Percentiles rank a stretch among this genome's conserved stretches.
Conservation (phyloP, 257 asterid species). For the Knoxia roxburghii region DNA sequence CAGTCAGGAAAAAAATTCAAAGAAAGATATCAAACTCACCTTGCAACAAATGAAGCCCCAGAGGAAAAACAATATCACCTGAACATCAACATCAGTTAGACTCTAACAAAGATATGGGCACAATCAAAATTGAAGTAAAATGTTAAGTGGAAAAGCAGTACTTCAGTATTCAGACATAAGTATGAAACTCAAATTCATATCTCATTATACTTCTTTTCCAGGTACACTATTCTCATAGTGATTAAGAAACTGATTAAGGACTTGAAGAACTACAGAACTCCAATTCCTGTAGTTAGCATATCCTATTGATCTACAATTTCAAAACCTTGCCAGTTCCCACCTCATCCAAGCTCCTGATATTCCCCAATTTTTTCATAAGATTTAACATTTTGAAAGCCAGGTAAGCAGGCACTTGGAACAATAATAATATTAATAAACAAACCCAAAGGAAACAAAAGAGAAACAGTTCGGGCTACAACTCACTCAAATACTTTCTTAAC, state of each 20-base stretch:
- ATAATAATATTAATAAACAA: not conserved
- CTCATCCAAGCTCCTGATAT: constrained; percentile 3
- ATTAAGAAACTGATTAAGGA: not conserved
- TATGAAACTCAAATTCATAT: not conserved
- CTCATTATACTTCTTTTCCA: no score
- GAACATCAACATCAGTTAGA: constrained; percentile 29
- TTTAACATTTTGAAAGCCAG: not conserved
- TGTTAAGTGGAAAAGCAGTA: not conserved
- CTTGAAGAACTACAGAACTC: not conserved
- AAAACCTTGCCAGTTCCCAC: not conserved
- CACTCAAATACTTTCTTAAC: not conserved
- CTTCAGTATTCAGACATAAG: not conserved
- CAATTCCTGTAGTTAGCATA: not conserved
- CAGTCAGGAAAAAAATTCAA: not conserved
- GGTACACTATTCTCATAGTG: not conserved
- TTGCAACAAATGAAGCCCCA: constrained; percentile 89
- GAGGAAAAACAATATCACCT: constrained; percentile 74
- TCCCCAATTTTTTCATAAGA: not conserved
- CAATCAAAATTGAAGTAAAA: not conserved
- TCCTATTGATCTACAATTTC: not conserved
- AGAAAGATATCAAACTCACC: constrained; percentile 47
- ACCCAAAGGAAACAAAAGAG: not conserved
- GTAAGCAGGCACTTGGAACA: not conserved
- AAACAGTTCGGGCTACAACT: not conserved
- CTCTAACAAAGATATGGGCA: constrained; percentile 11